Conservation (phyloP, 2,329 filamentous ascomycete species). For the Alternaria incomplexa region DNA sequence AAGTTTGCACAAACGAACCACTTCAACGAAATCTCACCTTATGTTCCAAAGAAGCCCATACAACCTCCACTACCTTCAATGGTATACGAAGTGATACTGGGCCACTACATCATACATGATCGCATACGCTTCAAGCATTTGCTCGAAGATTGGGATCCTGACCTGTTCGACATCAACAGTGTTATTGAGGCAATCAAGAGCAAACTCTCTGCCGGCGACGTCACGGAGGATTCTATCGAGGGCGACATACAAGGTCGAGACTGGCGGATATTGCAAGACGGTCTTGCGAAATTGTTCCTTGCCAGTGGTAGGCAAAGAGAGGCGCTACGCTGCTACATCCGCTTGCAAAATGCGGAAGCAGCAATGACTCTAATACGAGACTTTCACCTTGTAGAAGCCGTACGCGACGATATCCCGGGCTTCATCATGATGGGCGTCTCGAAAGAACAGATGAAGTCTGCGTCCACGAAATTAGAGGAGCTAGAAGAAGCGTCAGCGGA, state of each 20-base stretch:
- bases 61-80: conserved; percentile 78
- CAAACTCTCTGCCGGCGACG: conserved; percentile 77
- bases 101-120: conserved; percentile 84
- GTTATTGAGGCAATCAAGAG: conserved; percentile 82
- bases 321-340: conserved; percentile 87
- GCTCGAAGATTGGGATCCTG: conserved; percentile 81
- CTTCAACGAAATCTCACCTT: conserved; percentile 87
- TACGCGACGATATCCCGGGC: conserved; percentile 86
- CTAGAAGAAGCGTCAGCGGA: conserved; percentile 82
- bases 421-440: conserved; percentile 88
- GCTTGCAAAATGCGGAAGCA: conserved; percentile 87
- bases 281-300: conserved; percentile 83
- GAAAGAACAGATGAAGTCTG: conserved; percentile 68
- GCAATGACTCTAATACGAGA: conserved; percentile 86
- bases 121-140: conserved; percentile 77
- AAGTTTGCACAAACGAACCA: conserved; percentile 84
- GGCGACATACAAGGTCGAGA: conserved; percentile 75
- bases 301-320: conserved; percentile 81
- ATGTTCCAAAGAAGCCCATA: conserved; percentile 79
- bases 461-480: conserved; percentile 71
- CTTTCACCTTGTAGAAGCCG: conserved; percentile 85
- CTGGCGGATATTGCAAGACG: conserved; percentile 88
- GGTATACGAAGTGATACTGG: conserved; percentile 87
- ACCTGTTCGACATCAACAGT: conserved; percentile 79
- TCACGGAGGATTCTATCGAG: conserved; percentile 77